Percentiles rank a stretch among this genome's conserved stretches.
Conservation (phyloP, 768 basidiomycete species). For the Termitomyces sp. region DNA sequence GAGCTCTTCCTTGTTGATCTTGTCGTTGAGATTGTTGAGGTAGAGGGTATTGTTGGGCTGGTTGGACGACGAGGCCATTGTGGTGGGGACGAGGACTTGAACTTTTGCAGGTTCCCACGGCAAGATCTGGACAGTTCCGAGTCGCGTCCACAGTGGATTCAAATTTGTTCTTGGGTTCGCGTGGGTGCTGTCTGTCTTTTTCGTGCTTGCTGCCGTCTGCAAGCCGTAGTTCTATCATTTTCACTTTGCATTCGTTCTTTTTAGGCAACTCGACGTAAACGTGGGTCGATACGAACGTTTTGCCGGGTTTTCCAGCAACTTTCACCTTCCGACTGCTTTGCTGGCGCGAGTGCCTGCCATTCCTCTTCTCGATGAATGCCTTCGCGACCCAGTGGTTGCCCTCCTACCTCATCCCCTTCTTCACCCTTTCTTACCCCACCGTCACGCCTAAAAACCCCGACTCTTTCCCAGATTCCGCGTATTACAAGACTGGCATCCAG, state of each 20-base stretch:
- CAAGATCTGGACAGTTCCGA: conserved; percentile 1
- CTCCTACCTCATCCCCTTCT: conserved; percentile 61
- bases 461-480: conserved; percentile 66
- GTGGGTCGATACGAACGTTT: conserved; percentile 15
- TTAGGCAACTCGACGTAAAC: conserved; percentile 7
- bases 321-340: conserved; percentile 21
- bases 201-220: not conserved
- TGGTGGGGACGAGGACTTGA: conserved; percentile 11
- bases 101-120: conserved; percentile 22
- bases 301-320: conserved; percentile 10
- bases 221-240: not conserved
- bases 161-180: not conserved
- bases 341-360: conserved; percentile 1
- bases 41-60: conserved; percentile 89
- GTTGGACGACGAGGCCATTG: conserved; percentile 46
- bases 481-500: conserved; percentile 70
- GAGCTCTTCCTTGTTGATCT: conserved; percentile 89
- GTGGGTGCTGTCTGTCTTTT: conserved; percentile 1
- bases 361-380: conserved; percentile 15
- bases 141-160: not conserved
- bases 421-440: conserved; percentile 70
- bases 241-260: not conserved
- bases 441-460: conserved; percentile 54
- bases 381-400: conserved; percentile 37
- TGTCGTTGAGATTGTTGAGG: conserved; percentile 90